Percentiles rank a stretch among this genome's conserved stretches.
phyloP scores from a whole-genome alignment of 164 flowering plant species.

The Vitis rupestris region DNA sequence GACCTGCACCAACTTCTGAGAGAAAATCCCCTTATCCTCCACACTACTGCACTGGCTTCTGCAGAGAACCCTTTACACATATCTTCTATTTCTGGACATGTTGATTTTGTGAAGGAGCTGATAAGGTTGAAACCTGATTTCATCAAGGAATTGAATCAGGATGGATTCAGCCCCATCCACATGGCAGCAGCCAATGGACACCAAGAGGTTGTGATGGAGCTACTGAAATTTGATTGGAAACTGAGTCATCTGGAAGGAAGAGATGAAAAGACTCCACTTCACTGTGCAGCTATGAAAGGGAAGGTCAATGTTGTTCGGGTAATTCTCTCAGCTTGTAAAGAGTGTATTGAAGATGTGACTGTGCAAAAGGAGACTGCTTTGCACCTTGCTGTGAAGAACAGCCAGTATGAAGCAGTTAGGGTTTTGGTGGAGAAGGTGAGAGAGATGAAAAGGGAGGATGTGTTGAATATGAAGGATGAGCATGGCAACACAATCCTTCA shows the following conservation, averaged over 20 bases:
- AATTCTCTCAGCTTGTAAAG: conserved; percentile 20
- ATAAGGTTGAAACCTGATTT: conserved; percentile 25
- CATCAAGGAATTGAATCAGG: conserved; percentile 27
- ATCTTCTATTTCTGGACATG: conserved; percentile 29
- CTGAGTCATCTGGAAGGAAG: conserved; percentile 26
- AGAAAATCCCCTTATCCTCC: conserved; percentile 24
- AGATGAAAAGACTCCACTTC: conserved; percentile 33
- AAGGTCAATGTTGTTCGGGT: conserved; percentile 22
- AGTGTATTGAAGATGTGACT: conserved; percentile 23
- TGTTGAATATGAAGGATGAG: conserved; percentile 31
- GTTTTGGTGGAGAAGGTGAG: conserved; percentile 21
- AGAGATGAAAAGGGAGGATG: conserved; percentile 8
- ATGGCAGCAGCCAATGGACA: conserved; percentile 27
- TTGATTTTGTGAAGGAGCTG: conserved; percentile 29
- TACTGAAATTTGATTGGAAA: conserved; percentile 13
- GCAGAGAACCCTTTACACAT: conserved; percentile 33
- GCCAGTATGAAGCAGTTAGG: conserved; percentile 26
- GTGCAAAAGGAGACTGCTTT: conserved; percentile 32
- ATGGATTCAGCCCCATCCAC: conserved; percentile 42
- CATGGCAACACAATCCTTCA: conserved; percentile 39
- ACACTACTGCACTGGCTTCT: conserved; percentile 8
- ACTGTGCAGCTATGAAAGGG: conserved; percentile 37
- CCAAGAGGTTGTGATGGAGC: conserved; percentile 26
- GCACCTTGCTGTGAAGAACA: conserved; percentile 41
- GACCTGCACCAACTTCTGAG: conserved; percentile 11